A percentile compares a stretch with the other conserved stretches of the same genome.
These are phyloP conservation scores for Nymphaea thermarum DNA, from an alignment of 164 flowering plant genomes.

Conservation along the genomic window DNA sequence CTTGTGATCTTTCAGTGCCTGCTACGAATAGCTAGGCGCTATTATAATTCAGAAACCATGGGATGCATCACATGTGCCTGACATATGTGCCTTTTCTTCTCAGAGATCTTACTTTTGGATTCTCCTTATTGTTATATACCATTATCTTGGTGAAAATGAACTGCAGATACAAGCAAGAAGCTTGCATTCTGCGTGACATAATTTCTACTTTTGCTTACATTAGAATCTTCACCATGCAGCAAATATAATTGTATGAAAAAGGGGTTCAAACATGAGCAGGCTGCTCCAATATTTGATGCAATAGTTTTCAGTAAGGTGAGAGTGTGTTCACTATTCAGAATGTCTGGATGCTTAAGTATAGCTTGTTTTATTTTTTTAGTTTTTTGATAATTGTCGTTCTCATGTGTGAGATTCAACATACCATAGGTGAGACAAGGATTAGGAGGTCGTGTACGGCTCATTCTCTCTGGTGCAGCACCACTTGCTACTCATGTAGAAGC, in stretches of 20 bases:
- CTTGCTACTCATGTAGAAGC: constrained; percentile 76
- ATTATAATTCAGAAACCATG: too few species aligned
- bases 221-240: constrained; percentile 26
- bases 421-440: constrained; percentile 77
- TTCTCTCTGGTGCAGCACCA: constrained; percentile 97
- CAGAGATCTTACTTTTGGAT: too few species aligned
- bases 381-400: not conserved
- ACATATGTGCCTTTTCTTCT: too few species aligned
- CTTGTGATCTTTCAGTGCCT: too few species aligned
- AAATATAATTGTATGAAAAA: constrained; percentile 49
- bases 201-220: too few species aligned
- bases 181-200: too few species aligned
- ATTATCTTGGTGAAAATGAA: too few species aligned
- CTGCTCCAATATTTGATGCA: constrained; percentile 71
- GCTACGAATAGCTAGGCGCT: too few species aligned
- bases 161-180: too few species aligned
- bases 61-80: too few species aligned
- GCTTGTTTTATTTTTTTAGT: not conserved
- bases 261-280: constrained; percentile 54
- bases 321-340: constrained; percentile 1
- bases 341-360: not conserved
- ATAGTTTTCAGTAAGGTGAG: constrained; percentile 74
- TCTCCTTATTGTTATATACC: too few species aligned
- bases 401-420: constrained; percentile 3
- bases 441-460: constrained; percentile 82